These are phyloP conservation scores for Fusarium pilosicola DNA, from an alignment of 2,329 filamentous ascomycete genomes.

Conservation along the genomic window DNA sequence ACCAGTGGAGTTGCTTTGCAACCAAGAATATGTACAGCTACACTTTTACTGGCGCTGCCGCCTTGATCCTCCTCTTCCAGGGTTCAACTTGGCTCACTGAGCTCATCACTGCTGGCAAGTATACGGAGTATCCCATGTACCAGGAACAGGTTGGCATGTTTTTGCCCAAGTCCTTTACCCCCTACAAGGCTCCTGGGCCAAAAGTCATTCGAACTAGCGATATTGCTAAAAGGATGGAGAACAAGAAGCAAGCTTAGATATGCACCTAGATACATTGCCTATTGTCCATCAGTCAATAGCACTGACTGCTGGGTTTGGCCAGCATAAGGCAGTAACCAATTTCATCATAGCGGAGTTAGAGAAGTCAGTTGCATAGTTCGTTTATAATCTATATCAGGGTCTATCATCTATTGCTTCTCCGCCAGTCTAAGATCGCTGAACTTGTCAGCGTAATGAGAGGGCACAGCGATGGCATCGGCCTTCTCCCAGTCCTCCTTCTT, in stretches of 20 bases:
- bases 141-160: slow-evolving; percentile 86
- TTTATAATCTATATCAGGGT: slow-evolving; percentile 36
- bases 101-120: slow-evolving; percentile 80
- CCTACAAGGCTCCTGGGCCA: slow-evolving; percentile 56
- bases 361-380: slow-evolving; percentile 3
- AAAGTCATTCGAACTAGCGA: slow-evolving; percentile 64
- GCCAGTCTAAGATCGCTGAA: slow-evolving; percentile 74
- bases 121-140: slow-evolving; percentile 87
- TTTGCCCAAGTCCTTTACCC: slow-evolving; percentile 67
- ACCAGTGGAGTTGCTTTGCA: slow-evolving; percentile 85
- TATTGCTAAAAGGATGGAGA: slow-evolving; percentile 56
- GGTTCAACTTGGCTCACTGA: slow-evolving; percentile 91
- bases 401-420: slow-evolving; percentile 33
- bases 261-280: neutral
- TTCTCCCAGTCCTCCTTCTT: slow-evolving; percentile 86
- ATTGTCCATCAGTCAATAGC: neutral
- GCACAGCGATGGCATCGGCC: slow-evolving; percentile 73
- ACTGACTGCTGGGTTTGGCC: neutral
- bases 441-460: slow-evolving; percentile 84
- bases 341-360: neutral
- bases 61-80: slow-evolving; percentile 85
- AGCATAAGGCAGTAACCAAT: neutral
- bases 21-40: slow-evolving; percentile 80
- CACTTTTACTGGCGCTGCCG: slow-evolving; percentile 75
- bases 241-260: slow-evolving; percentile 48